Percentiles rank a stretch among this genome's conserved stretches.
Conservation (phyloP, 805 yeast species). For the Pichia paraexigua region DNA sequence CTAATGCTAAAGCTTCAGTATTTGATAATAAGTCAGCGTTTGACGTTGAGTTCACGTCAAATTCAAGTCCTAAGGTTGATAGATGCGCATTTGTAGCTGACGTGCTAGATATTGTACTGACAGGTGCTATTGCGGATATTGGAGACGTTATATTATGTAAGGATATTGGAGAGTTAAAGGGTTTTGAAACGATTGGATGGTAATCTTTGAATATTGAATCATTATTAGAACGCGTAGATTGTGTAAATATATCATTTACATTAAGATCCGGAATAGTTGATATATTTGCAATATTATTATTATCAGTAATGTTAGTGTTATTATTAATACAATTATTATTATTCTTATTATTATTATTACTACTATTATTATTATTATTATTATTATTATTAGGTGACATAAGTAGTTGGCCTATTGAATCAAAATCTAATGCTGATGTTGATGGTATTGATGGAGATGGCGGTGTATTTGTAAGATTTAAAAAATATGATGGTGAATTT, state of each 20-base stretch:
- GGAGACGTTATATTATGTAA: neutral
- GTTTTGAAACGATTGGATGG: neutral
- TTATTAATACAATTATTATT: too few relatives aligned
- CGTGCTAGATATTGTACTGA: neutral
- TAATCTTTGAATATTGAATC: neutral
- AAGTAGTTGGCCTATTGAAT: conserved; percentile 7
- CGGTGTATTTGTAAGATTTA: neutral
- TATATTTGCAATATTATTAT: too few relatives aligned
- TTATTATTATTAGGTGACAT: conserved; percentile 4
- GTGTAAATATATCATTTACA: neutral
- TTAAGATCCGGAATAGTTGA: neutral
- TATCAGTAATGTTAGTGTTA: too few relatives aligned
- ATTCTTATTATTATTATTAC: too few relatives aligned
- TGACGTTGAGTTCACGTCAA: neutral
- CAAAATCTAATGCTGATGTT: conserved; percentile 4
- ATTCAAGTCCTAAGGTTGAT: neutral
- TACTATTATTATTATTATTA: too few relatives aligned
- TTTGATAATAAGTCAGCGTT: conserved; percentile 20
- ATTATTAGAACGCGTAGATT: neutral
- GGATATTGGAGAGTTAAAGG: neutral
- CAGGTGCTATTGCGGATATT: neutral
- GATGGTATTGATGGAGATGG: neutral
- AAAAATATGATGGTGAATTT: neutral
- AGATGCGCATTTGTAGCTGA: neutral
- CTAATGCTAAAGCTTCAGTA: conserved; percentile 29